phyloP scores from a whole-genome alignment of 208 protist species.

The Naegleria gruberi region DNA sequence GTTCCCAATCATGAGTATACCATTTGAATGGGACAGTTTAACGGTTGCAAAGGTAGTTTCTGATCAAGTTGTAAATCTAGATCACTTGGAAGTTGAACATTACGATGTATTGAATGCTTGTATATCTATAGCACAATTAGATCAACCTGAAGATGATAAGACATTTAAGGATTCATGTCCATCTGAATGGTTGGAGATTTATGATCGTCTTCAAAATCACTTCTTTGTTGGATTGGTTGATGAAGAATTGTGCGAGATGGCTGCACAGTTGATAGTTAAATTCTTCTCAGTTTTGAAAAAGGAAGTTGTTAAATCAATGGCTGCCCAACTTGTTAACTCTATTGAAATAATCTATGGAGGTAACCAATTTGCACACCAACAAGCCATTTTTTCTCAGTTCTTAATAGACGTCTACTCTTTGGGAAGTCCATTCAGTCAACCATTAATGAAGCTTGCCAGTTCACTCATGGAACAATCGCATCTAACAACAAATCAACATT shows the following conservation, averaged over 20 bases:
- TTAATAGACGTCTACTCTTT: background rate
- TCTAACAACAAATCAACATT: background rate
- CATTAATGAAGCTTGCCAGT: background rate
- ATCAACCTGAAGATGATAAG: background rate
- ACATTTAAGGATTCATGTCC: background rate
- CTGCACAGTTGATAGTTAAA: background rate
- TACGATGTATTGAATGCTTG: background rate
- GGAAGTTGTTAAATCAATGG: background rate
- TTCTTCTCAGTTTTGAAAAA: background rate
- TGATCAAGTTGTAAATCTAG: background rate
- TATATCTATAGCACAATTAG: background rate
- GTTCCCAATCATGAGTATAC: background rate
- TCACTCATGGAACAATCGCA: background rate
- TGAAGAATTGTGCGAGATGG: slow-evolving; percentile 6
- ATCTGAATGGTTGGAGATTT: background rate
- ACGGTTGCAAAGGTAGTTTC: background rate
- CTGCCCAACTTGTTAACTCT: background rate
- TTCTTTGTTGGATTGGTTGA: background rate
- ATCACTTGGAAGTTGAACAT: slow-evolving; percentile 11
- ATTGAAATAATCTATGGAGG: background rate
- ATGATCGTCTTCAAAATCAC: background rate
- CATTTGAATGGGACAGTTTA: background rate
- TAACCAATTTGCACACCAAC: background rate
- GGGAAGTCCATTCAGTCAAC: background rate
- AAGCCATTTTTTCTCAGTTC: background rate